These are phyloP conservation scores for Phaeosphaeria sp. DNA, from an alignment of 2,329 filamentous ascomycete genomes.

Conservation along the genomic window DNA sequence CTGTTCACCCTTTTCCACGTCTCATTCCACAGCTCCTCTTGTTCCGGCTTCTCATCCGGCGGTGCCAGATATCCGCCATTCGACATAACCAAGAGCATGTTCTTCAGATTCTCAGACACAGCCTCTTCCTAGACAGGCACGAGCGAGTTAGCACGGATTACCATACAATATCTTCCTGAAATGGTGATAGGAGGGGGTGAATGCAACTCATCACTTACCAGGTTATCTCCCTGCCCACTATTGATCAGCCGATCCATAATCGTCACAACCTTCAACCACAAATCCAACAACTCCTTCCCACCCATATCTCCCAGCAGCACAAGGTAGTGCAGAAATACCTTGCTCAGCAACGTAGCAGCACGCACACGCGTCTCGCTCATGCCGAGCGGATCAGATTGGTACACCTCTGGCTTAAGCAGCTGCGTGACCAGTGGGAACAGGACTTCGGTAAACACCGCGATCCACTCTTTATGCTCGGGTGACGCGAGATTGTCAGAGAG, in stretches of 20 bases:
- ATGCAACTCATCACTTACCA: conserved; percentile 65
- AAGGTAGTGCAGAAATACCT: conserved; percentile 93
- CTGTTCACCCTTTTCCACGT: conserved; percentile 66
- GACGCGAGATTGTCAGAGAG: conserved; percentile 84
- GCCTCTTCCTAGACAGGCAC: conserved; percentile 80
- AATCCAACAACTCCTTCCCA: conserved; percentile 86
- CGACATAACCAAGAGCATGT: conserved; percentile 93
- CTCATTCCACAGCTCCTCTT: conserved; percentile 65
- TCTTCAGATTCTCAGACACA: conserved; percentile 93
- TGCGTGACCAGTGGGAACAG: conserved; percentile 88
- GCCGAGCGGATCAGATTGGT: conserved; percentile 85
- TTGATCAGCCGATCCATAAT: conserved; percentile 97
- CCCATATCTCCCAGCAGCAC: conserved; percentile 82
- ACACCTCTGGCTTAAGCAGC: conserved; percentile 92
- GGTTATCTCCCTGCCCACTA: conserved; percentile 86
- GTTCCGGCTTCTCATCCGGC: conserved; percentile 60
- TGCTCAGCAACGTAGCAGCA: conserved; percentile 87
- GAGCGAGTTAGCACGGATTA: background rate
- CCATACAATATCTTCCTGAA: too few relatives aligned
- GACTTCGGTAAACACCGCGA: conserved; percentile 90
- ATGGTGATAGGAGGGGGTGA: too few relatives aligned
- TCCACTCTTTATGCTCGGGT: conserved; percentile 90
- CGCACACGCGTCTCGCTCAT: conserved; percentile 97
- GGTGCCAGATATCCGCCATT: conserved; percentile 84
- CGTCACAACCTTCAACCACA: conserved; percentile 91